Evolutionary conservation across 805 yeast genomes (phyloP).

Genomic region (Ogataea nitratoaversa): DNA sequence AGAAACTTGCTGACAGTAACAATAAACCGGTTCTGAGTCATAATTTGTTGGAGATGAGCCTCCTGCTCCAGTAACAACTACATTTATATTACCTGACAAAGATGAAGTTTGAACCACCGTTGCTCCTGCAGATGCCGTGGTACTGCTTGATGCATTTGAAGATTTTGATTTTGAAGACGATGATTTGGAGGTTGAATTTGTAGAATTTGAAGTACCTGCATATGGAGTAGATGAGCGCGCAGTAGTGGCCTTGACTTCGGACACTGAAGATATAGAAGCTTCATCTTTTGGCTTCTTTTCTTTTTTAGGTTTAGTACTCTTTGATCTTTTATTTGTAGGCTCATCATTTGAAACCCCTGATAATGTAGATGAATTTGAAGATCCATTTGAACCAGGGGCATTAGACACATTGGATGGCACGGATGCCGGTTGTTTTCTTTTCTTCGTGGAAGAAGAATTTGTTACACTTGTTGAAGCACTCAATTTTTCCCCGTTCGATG

Average conservation of each 20-base stretch:
- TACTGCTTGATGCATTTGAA: background rate
- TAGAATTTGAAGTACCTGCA: background rate
- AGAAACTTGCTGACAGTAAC: constrained; percentile 95
- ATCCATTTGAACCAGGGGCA: no score
- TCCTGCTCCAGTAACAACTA: background rate
- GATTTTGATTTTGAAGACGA: constrained; percentile 6
- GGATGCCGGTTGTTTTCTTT: constrained; percentile 4
- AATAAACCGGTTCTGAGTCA: constrained; percentile 72
- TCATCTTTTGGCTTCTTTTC: constrained; percentile 14
- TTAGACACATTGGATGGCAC: no score
- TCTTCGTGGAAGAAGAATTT: background rate
- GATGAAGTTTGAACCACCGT: background rate
- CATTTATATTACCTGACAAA: background rate
- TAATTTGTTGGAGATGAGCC: constrained; percentile 1
- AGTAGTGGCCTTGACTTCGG: constrained; percentile 3
- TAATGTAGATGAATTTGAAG: no score
- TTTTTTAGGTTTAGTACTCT: constrained; percentile 15
- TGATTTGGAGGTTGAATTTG: background rate
- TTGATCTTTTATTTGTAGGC: constrained; percentile 9
- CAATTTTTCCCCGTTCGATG: background rate
- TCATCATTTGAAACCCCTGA: background rate
- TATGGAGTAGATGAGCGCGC: background rate
- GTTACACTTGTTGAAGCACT: constrained; percentile 1
- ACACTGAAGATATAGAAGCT: background rate
- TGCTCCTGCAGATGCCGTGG: background rate